A percentile compares a stretch with the other conserved stretches of the same genome.
phyloP scores from a whole-genome alignment of 2,329 filamentous ascomycete species.

The Coniochaeta ligniaria region DNA sequence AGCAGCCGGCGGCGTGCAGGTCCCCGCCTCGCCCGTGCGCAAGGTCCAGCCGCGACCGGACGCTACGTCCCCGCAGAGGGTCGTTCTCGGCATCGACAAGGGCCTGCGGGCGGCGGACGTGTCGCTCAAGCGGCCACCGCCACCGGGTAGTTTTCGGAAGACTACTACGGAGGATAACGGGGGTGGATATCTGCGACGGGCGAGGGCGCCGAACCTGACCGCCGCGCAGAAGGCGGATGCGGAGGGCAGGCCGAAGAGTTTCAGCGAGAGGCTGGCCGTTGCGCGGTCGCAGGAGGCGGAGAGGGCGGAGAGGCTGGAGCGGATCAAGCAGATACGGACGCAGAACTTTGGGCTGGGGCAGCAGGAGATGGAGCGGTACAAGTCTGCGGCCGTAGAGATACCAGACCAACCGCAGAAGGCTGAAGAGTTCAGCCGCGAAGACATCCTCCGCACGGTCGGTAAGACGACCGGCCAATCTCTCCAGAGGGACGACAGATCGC shows the following conservation, averaged over 20 bases:
- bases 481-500: constrained; percentile 11
- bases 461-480: constrained; percentile 4
- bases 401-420: constrained; percentile 38
- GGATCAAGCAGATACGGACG: constrained; percentile 45
- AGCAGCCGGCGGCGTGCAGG: constrained; percentile 46
- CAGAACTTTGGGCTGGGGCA: constrained; percentile 50
- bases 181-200: constrained; percentile 36
- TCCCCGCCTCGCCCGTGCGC: constrained; percentile 69
- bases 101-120: constrained; percentile 74
- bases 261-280: constrained; percentile 79
- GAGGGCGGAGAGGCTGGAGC: constrained; percentile 41
- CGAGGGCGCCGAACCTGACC: constrained; percentile 28
- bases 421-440: constrained; percentile 55
- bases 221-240: constrained; percentile 18
- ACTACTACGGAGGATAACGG: constrained; percentile 13
- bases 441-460: constrained; percentile 40
- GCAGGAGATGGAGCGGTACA: constrained; percentile 53
- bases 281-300: constrained; percentile 50
- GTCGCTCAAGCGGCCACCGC: constrained; percentile 70
- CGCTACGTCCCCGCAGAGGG: constrained; percentile 68
- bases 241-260: constrained; percentile 44
- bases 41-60: constrained; percentile 38
- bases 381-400: constrained; percentile 48
- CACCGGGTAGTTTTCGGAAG: constrained; percentile 36
- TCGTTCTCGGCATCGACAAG: constrained; percentile 84